These are phyloP conservation scores for Quillaja saponaria DNA, from an alignment of 306 rosid species.

Conservation along the genomic window DNA sequence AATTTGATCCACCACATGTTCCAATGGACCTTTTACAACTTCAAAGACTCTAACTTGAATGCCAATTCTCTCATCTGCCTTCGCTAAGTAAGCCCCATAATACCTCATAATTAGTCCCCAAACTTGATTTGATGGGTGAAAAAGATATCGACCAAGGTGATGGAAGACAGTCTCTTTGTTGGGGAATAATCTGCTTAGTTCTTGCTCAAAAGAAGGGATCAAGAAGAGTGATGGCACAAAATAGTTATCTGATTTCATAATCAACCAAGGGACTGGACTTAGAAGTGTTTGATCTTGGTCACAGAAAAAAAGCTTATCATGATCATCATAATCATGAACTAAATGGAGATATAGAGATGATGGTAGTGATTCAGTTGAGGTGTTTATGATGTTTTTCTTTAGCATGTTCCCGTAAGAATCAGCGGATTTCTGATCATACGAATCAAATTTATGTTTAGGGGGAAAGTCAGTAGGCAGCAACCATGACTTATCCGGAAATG, in stretches of 20 bases:
- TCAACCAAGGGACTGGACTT: slow-evolving; percentile 55
- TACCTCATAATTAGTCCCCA: slow-evolving; percentile 73
- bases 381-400: slow-evolving; percentile 31
- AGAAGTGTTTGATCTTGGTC: slow-evolving; percentile 51
- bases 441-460: slow-evolving; percentile 35
- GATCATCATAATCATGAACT: slow-evolving; percentile 59
- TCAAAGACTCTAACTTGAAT: slow-evolving; percentile 70
- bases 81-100: slow-evolving; percentile 61
- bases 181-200: slow-evolving; percentile 57
- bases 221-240: slow-evolving; percentile 70
- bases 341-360: slow-evolving; percentile 67
- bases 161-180: slow-evolving; percentile 62
- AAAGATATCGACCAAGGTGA: slow-evolving; percentile 59
- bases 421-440: slow-evolving; percentile 37
- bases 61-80: slow-evolving; percentile 61
- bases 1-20: slow-evolving; percentile 66
- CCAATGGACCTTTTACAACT: slow-evolving; percentile 51
- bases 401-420: slow-evolving; percentile 53
- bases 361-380: slow-evolving; percentile 18
- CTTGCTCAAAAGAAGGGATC: slow-evolving; percentile 64
- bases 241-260: slow-evolving; percentile 68
- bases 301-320: slow-evolving; percentile 74
- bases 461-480: slow-evolving; percentile 45
- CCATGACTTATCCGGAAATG: slow-evolving; percentile 57
- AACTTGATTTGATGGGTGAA: slow-evolving; percentile 70